Evolutionary conservation across 2,329 filamentous ascomycete species (phyloP).

Genomic region (Aspergillus versicolor): DNA sequence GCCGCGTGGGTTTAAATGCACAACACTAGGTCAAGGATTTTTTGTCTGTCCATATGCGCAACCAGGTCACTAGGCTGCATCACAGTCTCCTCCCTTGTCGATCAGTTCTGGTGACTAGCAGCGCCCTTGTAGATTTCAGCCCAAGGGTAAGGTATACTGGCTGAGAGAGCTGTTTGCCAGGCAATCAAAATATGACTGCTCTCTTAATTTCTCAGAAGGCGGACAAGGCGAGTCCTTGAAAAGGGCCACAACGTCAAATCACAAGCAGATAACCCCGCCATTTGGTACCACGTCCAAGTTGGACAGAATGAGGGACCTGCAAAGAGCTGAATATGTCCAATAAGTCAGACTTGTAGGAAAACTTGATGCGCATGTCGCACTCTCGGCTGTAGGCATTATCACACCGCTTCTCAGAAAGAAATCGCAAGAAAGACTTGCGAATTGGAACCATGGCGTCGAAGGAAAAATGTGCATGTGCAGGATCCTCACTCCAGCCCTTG

Average conservation of each 20-base stretch:
- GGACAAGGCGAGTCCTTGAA: background rate
- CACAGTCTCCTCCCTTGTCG: background rate
- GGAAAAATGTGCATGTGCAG: background rate
- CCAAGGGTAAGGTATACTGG: background rate
- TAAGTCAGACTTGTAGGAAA: background rate
- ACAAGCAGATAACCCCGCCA: background rate
- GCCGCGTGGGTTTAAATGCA: background rate
- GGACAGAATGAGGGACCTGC: background rate
- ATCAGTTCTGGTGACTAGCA: background rate
- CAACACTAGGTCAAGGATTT: background rate
- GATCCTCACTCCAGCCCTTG: background rate
- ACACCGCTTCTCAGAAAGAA: slow-evolving; percentile 7
- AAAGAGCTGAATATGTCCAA: background rate
- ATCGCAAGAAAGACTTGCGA: background rate
- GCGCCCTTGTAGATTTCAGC: background rate
- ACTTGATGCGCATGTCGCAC: background rate
- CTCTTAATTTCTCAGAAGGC: background rate
- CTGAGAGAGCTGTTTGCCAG: no score
- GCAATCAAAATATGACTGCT: background rate
- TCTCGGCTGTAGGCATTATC: background rate
- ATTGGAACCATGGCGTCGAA: background rate
- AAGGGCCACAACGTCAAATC: background rate
- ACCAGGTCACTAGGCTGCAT: background rate
- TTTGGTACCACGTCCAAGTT: background rate
- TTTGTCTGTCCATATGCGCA: background rate